Conservation (phyloP, 345 rosid genomes). For the Moricandia moricandioides region DNA sequence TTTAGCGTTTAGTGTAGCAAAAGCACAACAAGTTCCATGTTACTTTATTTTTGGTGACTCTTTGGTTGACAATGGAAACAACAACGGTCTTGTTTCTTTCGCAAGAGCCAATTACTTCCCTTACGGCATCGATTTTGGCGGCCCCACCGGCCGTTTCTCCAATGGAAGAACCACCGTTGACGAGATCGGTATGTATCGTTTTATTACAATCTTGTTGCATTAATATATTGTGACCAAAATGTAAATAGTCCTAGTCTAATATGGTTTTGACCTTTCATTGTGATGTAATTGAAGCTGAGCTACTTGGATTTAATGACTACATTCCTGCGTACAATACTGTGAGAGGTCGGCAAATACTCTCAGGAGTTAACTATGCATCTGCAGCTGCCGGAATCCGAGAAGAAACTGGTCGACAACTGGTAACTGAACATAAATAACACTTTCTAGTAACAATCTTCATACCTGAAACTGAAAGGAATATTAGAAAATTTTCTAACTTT, state of each 20-base stretch:
- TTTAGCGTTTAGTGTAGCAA: constrained; percentile 22
- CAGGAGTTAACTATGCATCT: constrained; percentile 58
- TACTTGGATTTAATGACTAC: constrained; percentile 56
- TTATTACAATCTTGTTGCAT: background rate
- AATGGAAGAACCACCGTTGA: constrained; percentile 86
- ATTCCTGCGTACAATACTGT: constrained; percentile 55
- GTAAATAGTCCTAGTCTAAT: background rate
- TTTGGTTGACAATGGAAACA: constrained; percentile 86
- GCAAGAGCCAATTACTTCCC: constrained; percentile 81
- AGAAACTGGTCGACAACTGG: constrained; percentile 49
- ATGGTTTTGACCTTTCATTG: constrained; percentile 2
- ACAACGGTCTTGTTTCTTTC: constrained; percentile 62
- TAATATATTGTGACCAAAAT: background rate
- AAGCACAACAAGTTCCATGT: constrained; percentile 63
- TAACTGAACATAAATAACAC: background rate
- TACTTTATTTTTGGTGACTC: constrained; percentile 90
- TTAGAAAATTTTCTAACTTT: background rate
- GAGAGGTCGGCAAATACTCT: constrained; percentile 47
- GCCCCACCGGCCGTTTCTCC: constrained; percentile 82
- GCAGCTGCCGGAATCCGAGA: constrained; percentile 54
- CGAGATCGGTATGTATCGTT: constrained; percentile 44
- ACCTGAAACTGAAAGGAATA: background rate
- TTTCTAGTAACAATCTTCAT: background rate
- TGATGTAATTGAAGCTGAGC: constrained; percentile 46
- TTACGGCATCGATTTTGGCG: constrained; percentile 80